Base-by-base conservation (phyloP, 495 filamentous ascomycete genomes). In the Annulohypoxylon nitens region DNA sequence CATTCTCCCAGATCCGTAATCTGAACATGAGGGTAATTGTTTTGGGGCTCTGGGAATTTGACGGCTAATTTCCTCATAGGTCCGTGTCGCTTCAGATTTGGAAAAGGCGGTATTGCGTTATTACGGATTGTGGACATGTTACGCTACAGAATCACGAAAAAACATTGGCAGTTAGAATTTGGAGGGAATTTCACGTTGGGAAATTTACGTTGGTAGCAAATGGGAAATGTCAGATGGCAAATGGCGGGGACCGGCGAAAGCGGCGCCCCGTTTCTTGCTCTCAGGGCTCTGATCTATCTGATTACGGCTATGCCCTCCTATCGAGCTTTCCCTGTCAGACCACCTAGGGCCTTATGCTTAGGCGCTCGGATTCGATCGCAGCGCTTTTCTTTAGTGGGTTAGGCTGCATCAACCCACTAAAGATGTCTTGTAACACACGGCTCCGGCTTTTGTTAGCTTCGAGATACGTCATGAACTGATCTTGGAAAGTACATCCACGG, bases 71-170 rank as follows among this genome's bases (percentile, higher is more conserved):
- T 55, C 50, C 63, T 74, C 64, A 75, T 58, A 33, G 60, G 50
- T n/a, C 45, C 57, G 12, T 20, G 43, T 20, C 10, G 43, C 14
- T 48, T 64, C 63, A 53, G 18, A 23, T 30, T 34, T 26, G 48
- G 72, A 75, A 75, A 75, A 67, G 60, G 67, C 67, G 72, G 67
- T 70, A 71, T 71, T 75, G 72, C 72, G 72, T 75, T 70, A 75
- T 75, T 71, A 64, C 67, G 23, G 67, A 45, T 71, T 67, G 55
- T 62, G 67, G 63, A 64, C 63, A 75, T 75, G 72, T 61, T 75
- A 75, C 67, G 63, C 67, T 75, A 70, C 66, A 65, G 61, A 60
- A 54, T 70, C 62, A 61, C 34, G 30, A 30, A 65, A 37, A 14
- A 67, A 33, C 51, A 63, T 64, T 65, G 64, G 57, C 60, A 64